phyloP scores from a whole-genome alignment of 2,329 filamentous ascomycete genomes.

The Talaromyces albobiverticillius region DNA sequence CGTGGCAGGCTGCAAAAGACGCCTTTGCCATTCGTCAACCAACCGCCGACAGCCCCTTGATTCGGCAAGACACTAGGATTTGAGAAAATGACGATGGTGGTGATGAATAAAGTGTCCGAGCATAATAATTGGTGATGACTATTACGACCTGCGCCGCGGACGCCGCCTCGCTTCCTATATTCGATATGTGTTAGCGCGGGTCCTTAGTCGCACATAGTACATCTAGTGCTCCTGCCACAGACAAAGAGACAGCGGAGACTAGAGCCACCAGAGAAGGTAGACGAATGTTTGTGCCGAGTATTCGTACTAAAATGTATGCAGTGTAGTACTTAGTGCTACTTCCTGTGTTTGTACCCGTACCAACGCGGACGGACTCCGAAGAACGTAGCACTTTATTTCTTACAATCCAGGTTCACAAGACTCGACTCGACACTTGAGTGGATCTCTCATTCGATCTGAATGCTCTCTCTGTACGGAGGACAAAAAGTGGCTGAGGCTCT shows the following conservation, averaged over 20 bases:
- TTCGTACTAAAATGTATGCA: too few relatives aligned
- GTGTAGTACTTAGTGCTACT: too few relatives aligned
- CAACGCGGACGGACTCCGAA: too few relatives aligned
- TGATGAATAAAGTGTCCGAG: background rate
- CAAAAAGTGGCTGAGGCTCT: conserved; percentile 7
- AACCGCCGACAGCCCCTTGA: conserved; percentile 10
- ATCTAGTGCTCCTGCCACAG: conserved; percentile 7
- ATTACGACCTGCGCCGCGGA: conserved; percentile 8
- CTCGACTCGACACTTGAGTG: background rate
- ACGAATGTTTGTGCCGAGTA: conserved; percentile 1
- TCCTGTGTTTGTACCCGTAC: background rate
- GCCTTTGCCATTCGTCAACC: conserved; percentile 8
- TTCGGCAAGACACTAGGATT: background rate
- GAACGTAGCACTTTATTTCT: too few relatives aligned
- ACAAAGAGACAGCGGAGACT: conserved; percentile 17
- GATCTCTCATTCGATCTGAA: background rate
- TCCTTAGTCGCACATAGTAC: conserved; percentile 7
- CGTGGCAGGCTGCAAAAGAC: background rate
- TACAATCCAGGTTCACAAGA: background rate
- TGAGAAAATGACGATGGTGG: conserved; percentile 2
- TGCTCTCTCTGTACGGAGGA: background rate
- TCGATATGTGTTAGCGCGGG: conserved; percentile 13
- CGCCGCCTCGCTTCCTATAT: conserved; percentile 9
- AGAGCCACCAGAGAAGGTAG: conserved; percentile 5
- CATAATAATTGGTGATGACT: conserved; percentile 6